Percentiles rank a stretch among this genome's conserved stretches.
Evolutionary conservation across 768 basidiomycete genomes (phyloP).

Genomic region (Lyophyllum decastes): DNA sequence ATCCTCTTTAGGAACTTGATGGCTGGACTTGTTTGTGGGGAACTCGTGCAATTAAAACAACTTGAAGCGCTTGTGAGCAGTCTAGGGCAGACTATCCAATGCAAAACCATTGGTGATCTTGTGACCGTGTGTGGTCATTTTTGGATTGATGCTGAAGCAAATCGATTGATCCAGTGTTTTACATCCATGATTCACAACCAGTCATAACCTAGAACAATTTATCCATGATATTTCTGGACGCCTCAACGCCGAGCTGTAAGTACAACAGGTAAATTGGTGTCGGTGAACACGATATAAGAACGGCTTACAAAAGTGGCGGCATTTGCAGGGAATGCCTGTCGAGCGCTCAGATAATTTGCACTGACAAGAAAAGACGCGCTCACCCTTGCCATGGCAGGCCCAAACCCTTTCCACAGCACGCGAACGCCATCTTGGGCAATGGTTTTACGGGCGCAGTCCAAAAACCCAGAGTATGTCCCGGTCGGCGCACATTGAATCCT

Average conservation of each 20-base stretch:
- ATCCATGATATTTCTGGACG: slow-evolving; percentile 83
- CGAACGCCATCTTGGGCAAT: slow-evolving; percentile 84
- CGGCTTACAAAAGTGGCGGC: slow-evolving; percentile 86
- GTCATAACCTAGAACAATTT: slow-evolving; percentile 43
- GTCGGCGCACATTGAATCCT: slow-evolving; percentile 94
- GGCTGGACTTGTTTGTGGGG: slow-evolving; percentile 6
- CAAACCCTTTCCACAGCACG: slow-evolving; percentile 97
- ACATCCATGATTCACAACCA: background rate
- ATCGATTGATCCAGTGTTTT: background rate
- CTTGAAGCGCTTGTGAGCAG: background rate
- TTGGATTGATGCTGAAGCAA: slow-evolving; percentile 2
- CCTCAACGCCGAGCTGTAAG: slow-evolving; percentile 85
- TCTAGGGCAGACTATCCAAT: background rate
- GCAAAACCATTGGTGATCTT: background rate
- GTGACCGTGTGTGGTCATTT: slow-evolving; percentile 4
- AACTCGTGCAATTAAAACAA: slow-evolving; percentile 1
- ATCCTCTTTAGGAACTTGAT: slow-evolving; percentile 12
- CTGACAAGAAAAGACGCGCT: slow-evolving; percentile 23
- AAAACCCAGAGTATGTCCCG: slow-evolving; percentile 92
- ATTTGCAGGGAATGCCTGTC: slow-evolving; percentile 93
- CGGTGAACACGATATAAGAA: background rate
- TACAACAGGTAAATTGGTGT: slow-evolving; percentile 15
- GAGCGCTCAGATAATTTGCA: background rate
- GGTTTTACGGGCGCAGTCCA: slow-evolving; percentile 92
- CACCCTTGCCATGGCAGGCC: slow-evolving; percentile 93